phyloP scores from a whole-genome alignment of 1,139 yeast species.

The Petasospora fabianii region DNA sequence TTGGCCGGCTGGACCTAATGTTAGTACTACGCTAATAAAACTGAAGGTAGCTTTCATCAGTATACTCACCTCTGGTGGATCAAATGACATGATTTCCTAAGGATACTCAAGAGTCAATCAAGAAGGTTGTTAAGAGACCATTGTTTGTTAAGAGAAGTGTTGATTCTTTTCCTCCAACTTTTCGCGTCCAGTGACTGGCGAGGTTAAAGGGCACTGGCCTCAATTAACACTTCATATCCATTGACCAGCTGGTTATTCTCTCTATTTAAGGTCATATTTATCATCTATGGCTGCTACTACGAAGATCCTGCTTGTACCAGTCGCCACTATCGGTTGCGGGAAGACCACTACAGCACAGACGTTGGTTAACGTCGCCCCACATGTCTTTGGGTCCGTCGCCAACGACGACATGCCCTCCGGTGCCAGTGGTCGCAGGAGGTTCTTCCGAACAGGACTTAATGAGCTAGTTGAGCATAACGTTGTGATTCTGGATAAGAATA shows the following conservation, averaged over 20 bases:
- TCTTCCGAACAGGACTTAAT: conserved; percentile 50
- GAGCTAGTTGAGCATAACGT: conserved; percentile 35
- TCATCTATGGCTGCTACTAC: background rate
- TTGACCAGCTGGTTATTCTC: background rate
- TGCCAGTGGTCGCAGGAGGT: conserved; percentile 37
- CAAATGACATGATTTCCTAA: background rate
- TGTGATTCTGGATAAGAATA: conserved; percentile 79
- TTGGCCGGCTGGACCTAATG: conserved; percentile 1
- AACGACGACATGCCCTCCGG: conserved; percentile 68
- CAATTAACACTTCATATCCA: background rate
- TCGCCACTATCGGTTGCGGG: conserved; percentile 92
- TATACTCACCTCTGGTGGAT: conserved; percentile 9
- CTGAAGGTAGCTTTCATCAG: background rate
- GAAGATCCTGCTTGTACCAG: conserved; percentile 58
- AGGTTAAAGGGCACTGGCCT: too few relatives aligned
- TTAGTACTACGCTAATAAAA: background rate
- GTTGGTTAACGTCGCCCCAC: conserved; percentile 49
- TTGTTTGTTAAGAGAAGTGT: background rate
- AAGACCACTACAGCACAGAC: conserved; percentile 79
- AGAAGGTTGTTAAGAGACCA: background rate
- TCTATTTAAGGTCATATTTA: background rate
- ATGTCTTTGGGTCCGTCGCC: conserved; percentile 69
- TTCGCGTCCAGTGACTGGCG: too few relatives aligned
- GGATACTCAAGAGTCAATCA: background rate
- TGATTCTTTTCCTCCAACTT: too few relatives aligned